A percentile compares a stretch with the other conserved stretches of the same genome.
These are phyloP conservation scores for Backusella psychrophila DNA, from an alignment of 192 early-diverging fungal species.

Conservation along the genomic window DNA sequence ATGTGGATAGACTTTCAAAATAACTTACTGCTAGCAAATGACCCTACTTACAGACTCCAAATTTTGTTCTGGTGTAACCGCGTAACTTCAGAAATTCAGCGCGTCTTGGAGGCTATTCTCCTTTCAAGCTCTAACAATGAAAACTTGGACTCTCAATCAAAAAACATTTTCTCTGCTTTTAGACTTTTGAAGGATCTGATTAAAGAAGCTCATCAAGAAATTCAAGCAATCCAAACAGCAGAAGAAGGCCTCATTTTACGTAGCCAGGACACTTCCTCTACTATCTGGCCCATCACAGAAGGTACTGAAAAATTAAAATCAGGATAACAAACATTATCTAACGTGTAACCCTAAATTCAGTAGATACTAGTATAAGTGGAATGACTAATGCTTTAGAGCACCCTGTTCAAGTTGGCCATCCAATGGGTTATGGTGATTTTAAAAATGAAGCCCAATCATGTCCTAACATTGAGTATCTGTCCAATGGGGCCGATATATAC, in stretches of 20 bases:
- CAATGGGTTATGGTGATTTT: neutral
- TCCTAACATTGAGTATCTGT: neutral
- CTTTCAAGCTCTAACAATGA: neutral
- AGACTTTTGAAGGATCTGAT: neutral
- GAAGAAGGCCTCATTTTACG: neutral
- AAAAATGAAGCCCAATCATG: neutral
- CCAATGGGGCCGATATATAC: neutral
- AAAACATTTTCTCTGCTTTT: slow-evolving; percentile 3
- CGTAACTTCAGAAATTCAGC: neutral
- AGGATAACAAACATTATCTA: neutral
- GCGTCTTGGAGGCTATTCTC: neutral
- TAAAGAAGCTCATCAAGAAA: neutral
- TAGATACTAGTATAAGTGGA: neutral
- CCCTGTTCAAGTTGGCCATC: neutral
- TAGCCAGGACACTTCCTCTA: neutral
- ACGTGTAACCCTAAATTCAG: neutral
- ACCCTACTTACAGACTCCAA: neutral
- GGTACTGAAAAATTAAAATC: neutral
- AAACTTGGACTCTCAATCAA: neutral
- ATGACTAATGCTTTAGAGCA: neutral
- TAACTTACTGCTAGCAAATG: neutral
- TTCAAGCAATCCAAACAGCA: neutral
- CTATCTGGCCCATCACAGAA: neutral
- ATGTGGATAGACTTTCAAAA: slow-evolving; percentile 21
- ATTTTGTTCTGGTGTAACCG: neutral